phyloP scores from a whole-genome alignment of 1,284 basidiomycete species.

The Marasmius tenuissimus region DNA sequence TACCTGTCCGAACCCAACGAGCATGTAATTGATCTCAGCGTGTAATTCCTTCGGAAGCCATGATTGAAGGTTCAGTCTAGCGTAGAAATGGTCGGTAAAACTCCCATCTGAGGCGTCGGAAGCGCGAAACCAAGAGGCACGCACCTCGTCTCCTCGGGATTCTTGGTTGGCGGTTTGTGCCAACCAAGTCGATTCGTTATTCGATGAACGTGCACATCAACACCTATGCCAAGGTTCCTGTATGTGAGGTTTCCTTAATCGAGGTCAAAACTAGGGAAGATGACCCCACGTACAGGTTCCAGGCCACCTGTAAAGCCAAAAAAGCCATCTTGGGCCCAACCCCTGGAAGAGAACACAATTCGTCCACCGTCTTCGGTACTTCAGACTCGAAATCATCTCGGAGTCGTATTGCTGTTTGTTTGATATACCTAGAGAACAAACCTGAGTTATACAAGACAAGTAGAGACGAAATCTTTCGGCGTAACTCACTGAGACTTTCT shows the following conservation, averaged over 20 bases:
- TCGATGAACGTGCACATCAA: constrained; percentile 94
- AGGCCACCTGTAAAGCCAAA: constrained; percentile 79
- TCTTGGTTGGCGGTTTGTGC: constrained; percentile 84
- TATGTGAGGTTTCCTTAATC: not conserved
- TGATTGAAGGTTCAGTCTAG: constrained; percentile 82
- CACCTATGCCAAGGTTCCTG: constrained; percentile 93
- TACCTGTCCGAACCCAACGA: constrained; percentile 94
- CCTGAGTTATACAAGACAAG: not conserved
- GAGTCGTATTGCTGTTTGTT: constrained; percentile 68
- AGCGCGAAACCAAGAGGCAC: constrained; percentile 2
- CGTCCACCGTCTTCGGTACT: constrained; percentile 84
- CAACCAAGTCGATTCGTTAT: constrained; percentile 92
- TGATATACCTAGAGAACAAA: constrained; percentile 58
- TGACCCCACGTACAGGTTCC: constrained; percentile 68
- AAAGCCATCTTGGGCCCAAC: constrained; percentile 96
- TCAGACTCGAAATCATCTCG: constrained; percentile 75
- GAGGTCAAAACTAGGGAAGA: not conserved
- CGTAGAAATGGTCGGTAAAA: not conserved
- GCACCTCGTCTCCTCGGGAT: constrained; percentile 85
- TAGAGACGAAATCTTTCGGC: not conserved
- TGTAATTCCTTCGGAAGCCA: constrained; percentile 86
- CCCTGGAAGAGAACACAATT: constrained; percentile 80
- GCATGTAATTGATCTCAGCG: constrained; percentile 81
- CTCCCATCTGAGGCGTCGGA: not conserved
- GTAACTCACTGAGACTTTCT: constrained; percentile 72